A percentile compares a stretch with the other conserved stretches of the same genome.
Evolutionary conservation across 352 stramenopile species (phyloP).

Genomic region (Phytophthora cactorum): DNA sequence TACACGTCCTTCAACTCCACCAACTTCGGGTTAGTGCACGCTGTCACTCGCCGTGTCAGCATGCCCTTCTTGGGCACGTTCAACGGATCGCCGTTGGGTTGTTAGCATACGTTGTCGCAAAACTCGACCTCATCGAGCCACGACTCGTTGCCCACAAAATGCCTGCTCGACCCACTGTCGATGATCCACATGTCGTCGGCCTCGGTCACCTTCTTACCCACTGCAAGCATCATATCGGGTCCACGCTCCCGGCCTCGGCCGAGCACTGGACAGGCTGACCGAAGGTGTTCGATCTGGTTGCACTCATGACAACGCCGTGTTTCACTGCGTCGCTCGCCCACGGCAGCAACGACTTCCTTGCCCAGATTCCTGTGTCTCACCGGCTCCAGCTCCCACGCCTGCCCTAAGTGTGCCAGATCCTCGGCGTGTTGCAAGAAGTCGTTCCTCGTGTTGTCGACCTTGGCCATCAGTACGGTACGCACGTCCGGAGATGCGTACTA

Average conservation of each 20-base stretch:
- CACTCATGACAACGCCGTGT: neutral
- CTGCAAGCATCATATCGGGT: neutral
- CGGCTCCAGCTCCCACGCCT: too few species aligned
- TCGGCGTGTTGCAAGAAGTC: too few species aligned
- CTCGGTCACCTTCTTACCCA: neutral
- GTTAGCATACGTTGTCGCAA: neutral
- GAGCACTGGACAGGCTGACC: too few species aligned
- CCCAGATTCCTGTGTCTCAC: neutral
- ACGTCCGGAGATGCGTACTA: neutral
- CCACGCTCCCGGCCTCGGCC: too few species aligned
- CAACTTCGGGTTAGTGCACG: neutral
- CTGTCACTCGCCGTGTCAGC: neutral
- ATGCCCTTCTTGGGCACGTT: neutral
- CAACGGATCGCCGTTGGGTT: neutral
- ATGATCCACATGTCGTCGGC: neutral
- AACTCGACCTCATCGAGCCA: neutral
- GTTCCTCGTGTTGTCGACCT: neutral
- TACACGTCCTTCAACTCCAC: neutral
- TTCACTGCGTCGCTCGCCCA: neutral
- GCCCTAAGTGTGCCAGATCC: too few species aligned
- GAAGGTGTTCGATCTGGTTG: neutral
- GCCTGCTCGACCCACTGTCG: neutral
- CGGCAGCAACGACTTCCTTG: neutral
- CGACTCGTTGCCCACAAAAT: neutral
- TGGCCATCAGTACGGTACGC: slow-evolving; percentile 10